phyloP scores from a whole-genome alignment of 2,329 filamentous ascomycete genomes.

The Rugonectria rugulosa region DNA sequence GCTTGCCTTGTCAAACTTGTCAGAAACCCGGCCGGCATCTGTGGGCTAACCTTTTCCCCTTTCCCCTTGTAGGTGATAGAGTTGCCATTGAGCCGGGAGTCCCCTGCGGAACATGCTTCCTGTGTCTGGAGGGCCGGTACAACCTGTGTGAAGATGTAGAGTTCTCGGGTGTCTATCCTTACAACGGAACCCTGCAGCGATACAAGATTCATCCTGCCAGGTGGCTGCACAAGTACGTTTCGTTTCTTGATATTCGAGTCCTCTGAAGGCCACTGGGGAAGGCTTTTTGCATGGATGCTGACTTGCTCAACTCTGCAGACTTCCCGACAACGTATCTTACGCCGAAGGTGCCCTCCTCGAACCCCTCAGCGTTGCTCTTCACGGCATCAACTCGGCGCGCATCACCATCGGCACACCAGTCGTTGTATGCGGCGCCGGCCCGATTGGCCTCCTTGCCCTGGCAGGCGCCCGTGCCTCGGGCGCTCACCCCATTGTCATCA shows the following conservation, averaged over 20 bases:
- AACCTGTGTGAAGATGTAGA: constrained; percentile 69
- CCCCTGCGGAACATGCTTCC: constrained; percentile 66
- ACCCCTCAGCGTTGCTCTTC: constrained; percentile 68
- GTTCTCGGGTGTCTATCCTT: constrained; percentile 68
- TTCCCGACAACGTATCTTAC: constrained; percentile 64
- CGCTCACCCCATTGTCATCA: constrained; percentile 69
- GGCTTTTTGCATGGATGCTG: constrained; percentile 2
- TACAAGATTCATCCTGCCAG: constrained; percentile 69
- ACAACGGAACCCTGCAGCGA: constrained; percentile 66
- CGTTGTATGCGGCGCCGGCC: constrained; percentile 68
- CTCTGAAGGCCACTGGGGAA: not conserved
- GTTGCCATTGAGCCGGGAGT: constrained; percentile 73
- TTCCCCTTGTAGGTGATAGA: constrained; percentile 58
- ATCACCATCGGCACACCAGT: constrained; percentile 62
- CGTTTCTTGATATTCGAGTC: not conserved
- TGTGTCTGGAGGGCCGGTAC: constrained; percentile 66
- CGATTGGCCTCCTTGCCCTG: constrained; percentile 67
- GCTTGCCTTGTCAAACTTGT: no score
- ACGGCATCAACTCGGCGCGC: constrained; percentile 62
- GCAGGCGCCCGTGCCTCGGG: constrained; percentile 67
- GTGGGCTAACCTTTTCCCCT: constrained; percentile 7
- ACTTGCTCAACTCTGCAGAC: constrained; percentile 32
- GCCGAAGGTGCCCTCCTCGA: constrained; percentile 69
- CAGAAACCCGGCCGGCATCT: not conserved
- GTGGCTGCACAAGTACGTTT: constrained; percentile 59